Evolutionary conservation across 2,329 filamentous ascomycete genomes (phyloP).

Genomic region (Sporothrix protearum): DNA sequence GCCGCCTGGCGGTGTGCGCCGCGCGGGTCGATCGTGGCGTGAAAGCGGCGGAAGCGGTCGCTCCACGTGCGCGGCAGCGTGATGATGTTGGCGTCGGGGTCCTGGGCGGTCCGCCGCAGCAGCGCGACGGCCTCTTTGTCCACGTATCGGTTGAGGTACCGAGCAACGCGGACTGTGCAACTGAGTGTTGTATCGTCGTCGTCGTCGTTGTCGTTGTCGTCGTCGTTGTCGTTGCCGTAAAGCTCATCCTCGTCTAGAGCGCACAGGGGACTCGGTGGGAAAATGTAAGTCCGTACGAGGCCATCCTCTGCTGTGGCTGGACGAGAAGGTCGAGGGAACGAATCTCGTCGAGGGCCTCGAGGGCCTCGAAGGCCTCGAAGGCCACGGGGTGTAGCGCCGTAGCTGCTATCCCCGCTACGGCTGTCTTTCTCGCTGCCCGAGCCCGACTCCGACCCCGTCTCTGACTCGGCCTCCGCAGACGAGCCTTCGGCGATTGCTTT

Average conservation of each 20-base stretch:
- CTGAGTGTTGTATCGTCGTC: neutral
- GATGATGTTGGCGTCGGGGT: neutral
- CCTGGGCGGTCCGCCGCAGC: neutral
- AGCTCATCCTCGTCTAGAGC: too few species aligned
- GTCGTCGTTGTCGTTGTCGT: neutral
- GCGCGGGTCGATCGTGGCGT: neutral
- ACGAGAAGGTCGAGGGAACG: too few species aligned
- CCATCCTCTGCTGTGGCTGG: neutral
- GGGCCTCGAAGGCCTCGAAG: neutral
- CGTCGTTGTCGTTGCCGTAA: neutral
- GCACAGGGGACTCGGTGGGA: too few species aligned
- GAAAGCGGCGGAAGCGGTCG: neutral
- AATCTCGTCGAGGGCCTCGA: too few species aligned
- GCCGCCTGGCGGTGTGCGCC: neutral
- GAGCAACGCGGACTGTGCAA: neutral
- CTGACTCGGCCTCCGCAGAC: neutral
- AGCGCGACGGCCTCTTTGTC: neutral
- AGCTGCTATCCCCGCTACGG: neutral
- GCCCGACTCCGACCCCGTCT: neutral
- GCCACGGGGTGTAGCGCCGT: neutral
- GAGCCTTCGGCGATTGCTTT: neutral
- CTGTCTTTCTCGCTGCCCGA: neutral
- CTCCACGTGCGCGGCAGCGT: neutral
- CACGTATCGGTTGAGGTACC: neutral
- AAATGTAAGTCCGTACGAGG: constrained; percentile 1